Percentiles rank a stretch among this genome's conserved stretches.
Evolutionary conservation across 345 rosid genomes (phyloP).

Genomic region (Corchorus olitorius): DNA sequence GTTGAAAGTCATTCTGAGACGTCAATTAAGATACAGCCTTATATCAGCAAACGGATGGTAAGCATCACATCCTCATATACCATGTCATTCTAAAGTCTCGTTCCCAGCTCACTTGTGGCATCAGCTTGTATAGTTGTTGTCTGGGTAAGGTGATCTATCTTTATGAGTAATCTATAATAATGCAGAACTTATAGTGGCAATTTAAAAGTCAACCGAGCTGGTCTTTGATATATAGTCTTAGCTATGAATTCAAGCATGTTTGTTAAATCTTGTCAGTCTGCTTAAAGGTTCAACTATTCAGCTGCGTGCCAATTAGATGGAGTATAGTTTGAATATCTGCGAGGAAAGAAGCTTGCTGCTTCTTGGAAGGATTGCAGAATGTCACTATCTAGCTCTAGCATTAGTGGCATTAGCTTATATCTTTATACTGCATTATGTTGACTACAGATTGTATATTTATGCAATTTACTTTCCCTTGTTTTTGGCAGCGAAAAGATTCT

Average conservation of each 20-base stretch:
- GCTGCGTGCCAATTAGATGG: neutral
- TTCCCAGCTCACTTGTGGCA: neutral
- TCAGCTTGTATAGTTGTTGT: neutral
- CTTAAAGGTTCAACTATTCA: neutral
- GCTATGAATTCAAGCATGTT: neutral
- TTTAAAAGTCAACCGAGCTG: neutral
- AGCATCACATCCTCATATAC: slow-evolving; percentile 16
- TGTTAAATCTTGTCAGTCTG: neutral
- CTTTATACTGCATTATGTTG: neutral
- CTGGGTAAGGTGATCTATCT: neutral
- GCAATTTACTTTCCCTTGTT: neutral
- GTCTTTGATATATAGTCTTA: neutral
- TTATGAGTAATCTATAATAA: neutral
- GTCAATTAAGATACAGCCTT: slow-evolving; percentile 59
- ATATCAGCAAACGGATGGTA: slow-evolving; percentile 81
- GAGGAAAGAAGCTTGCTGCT: neutral
- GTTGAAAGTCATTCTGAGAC: slow-evolving; percentile 47
- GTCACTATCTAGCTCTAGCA: neutral
- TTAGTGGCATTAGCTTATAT: neutral
- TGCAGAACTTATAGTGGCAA: neutral
- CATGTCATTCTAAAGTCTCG: neutral
- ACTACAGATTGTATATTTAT: neutral
- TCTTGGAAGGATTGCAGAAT: neutral
- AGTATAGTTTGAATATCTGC: neutral
- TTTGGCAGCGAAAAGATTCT: slow-evolving; percentile 10